These are phyloP conservation scores for Metschnikowia amazonensis DNA, from an alignment of 805 yeast genomes.

Conservation along the genomic window DNA sequence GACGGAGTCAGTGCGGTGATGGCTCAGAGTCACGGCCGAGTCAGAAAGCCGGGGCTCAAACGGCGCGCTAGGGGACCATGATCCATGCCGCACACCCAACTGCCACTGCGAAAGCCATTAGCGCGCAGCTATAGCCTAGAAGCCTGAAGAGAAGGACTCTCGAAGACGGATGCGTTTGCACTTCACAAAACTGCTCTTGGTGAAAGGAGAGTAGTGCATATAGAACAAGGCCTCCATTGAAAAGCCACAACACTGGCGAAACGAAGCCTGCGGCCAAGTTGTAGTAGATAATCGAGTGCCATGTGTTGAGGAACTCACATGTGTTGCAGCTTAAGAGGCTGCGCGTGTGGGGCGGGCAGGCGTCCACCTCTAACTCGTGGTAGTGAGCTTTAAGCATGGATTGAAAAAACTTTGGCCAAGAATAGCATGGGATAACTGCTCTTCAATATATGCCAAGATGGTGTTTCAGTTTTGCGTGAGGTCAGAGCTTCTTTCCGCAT, in stretches of 20 bases:
- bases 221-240: slow-evolving; percentile 5
- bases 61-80: neutral
- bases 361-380: neutral
- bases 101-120: slow-evolving; percentile 3
- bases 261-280: slow-evolving; percentile 12
- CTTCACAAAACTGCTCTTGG: slow-evolving; percentile 8
- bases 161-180: neutral
- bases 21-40: slow-evolving; percentile 1
- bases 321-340: slow-evolving; percentile 6
- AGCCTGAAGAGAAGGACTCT: neutral
- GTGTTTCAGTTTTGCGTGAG: neutral
- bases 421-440: neutral
- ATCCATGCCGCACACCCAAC: slow-evolving; percentile 4
- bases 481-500: neutral
- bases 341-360: neutral
- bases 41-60: neutral
- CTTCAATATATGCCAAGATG: neutral
- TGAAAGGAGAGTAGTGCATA: slow-evolving; percentile 6
- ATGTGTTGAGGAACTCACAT: slow-evolving; percentile 9
- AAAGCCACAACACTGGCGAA: slow-evolving; percentile 13
- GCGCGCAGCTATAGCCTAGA: slow-evolving; percentile 4
- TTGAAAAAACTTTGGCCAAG: neutral
- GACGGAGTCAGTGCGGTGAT: neutral
- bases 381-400: neutral
- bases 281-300: slow-evolving; percentile 13